Percentiles rank a stretch among this genome's conserved stretches.
phyloP scores from a whole-genome alignment of 2,329 filamentous ascomycete species.

The Aureobasidium musti region DNA sequence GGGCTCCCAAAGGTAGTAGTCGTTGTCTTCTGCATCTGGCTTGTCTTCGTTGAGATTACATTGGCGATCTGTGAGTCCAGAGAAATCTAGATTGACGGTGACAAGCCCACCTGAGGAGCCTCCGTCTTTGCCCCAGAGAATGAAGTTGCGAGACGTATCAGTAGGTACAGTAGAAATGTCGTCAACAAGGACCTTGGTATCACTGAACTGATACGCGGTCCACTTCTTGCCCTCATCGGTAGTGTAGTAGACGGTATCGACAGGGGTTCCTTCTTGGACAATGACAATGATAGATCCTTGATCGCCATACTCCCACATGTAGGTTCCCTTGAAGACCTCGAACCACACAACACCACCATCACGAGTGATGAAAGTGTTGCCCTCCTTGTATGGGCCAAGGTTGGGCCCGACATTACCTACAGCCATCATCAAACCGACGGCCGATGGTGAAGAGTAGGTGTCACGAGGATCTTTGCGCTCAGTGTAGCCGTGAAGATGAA shows the following conservation, averaged over 20 bases:
- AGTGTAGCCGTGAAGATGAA: conserved; percentile 95
- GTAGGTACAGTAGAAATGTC: conserved; percentile 87
- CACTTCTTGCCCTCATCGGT: conserved; percentile 79
- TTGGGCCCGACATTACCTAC: conserved; percentile 84
- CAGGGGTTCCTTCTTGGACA: conserved; percentile 69
- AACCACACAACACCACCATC: conserved; percentile 92
- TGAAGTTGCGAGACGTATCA: conserved; percentile 85
- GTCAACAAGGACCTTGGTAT: conserved; percentile 66
- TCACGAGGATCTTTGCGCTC: conserved; percentile 79
- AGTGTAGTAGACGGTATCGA: conserved; percentile 72
- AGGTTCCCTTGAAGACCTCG: conserved; percentile 80
- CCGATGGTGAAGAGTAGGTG: conserved; percentile 84
- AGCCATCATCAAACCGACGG: conserved; percentile 86
- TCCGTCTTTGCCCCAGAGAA: conserved; percentile 79
- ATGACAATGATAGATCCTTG: conserved; percentile 92
- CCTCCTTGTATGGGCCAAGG: conserved; percentile 67
- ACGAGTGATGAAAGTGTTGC: conserved; percentile 85
- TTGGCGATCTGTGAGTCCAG: conserved; percentile 67
- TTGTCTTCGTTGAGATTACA: conserved; percentile 68
- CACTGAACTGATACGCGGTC: conserved; percentile 71
- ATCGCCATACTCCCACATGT: conserved; percentile 94
- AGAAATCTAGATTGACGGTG: conserved; percentile 86
- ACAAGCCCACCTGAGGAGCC: conserved; percentile 61
- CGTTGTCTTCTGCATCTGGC: conserved; percentile 58
- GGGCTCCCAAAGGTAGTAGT: conserved; percentile 88